Evolutionary conservation across 148 eudicot species (phyloP).

Genomic region (Talinum fruticosum): DNA sequence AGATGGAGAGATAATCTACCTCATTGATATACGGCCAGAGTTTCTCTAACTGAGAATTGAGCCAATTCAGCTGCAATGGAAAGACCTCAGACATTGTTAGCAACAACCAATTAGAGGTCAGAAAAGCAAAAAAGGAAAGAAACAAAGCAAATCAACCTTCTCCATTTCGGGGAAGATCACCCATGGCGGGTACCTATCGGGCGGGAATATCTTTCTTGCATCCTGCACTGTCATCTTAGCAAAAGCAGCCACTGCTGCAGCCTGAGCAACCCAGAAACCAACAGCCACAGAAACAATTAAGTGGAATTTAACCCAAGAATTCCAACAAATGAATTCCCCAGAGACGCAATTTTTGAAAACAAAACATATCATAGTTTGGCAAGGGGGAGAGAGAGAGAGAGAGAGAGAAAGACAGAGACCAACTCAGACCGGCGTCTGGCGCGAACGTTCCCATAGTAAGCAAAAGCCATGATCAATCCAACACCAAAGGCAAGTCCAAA

Average conservation of each 20-base stretch:
- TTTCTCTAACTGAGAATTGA: constrained; percentile 62
- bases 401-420: constrained; percentile 40
- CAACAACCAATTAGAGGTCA: not conserved
- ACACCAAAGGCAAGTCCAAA: constrained; percentile 62
- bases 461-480: constrained; percentile 56
- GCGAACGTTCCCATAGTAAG: constrained; percentile 45
- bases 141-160: constrained; percentile 48
- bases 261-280: constrained; percentile 33
- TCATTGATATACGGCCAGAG: constrained; percentile 87
- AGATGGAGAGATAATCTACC: constrained; percentile 31
- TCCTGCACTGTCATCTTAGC: constrained; percentile 66
- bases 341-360: not conserved
- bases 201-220: constrained; percentile 64
- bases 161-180: constrained; percentile 65
- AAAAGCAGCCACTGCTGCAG: constrained; percentile 57
- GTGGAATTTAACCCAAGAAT: not conserved
- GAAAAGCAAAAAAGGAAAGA: not conserved
- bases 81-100: not conserved
- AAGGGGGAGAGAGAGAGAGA: not conserved
- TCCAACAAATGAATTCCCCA: not conserved
- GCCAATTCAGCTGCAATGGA: constrained; percentile 70
- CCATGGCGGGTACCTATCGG: constrained; percentile 70
- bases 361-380: not conserved
- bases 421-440: constrained; percentile 60
- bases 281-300: not conserved